A percentile compares a stretch with the other conserved stretches of the same genome.
These are phyloP conservation scores for Medicago arabica DNA, from an alignment of 306 rosid species.

Conservation along the genomic window DNA sequence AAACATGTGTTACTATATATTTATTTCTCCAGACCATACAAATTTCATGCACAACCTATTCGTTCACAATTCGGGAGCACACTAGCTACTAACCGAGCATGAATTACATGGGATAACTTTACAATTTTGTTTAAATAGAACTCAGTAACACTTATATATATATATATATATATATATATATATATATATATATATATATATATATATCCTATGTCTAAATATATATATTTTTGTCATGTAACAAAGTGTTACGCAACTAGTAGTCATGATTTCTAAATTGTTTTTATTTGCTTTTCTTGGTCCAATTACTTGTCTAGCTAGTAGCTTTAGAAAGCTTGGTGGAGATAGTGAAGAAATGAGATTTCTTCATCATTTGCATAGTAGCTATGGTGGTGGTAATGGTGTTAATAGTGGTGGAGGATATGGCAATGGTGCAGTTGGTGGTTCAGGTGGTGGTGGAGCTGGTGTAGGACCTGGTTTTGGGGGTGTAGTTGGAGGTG, in stretches of 20 bases:
- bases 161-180: conserved; percentile 25
- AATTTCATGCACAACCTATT: neutral
- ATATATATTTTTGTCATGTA: neutral
- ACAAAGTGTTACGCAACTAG: neutral
- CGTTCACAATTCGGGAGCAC: neutral
- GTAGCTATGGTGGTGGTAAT: conserved; percentile 36
- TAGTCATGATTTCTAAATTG: conserved; percentile 46
- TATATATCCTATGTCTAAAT: conserved; percentile 3
- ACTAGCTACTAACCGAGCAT: conserved; percentile 29
- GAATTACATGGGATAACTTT: conserved; percentile 34
- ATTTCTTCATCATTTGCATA: conserved; percentile 40
- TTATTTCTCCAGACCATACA: neutral
- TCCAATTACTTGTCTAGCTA: conserved; percentile 32
- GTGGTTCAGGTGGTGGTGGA: conserved; percentile 42
- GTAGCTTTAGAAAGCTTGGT: conserved; percentile 48
- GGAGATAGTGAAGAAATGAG: conserved; percentile 39
- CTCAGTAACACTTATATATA: neutral
- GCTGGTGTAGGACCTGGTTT: conserved; percentile 22
- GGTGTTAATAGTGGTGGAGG: conserved; percentile 1
- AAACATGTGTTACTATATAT: no score
- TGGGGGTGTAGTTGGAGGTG: conserved; percentile 47
- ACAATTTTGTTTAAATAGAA: neutral
- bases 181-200: conserved; percentile 4
- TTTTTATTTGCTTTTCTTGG: conserved; percentile 48
- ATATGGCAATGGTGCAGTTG: conserved; percentile 19